Conservation (phyloP, 176 grass and related monocot genomes). For the Panicum miliaceum region DNA sequence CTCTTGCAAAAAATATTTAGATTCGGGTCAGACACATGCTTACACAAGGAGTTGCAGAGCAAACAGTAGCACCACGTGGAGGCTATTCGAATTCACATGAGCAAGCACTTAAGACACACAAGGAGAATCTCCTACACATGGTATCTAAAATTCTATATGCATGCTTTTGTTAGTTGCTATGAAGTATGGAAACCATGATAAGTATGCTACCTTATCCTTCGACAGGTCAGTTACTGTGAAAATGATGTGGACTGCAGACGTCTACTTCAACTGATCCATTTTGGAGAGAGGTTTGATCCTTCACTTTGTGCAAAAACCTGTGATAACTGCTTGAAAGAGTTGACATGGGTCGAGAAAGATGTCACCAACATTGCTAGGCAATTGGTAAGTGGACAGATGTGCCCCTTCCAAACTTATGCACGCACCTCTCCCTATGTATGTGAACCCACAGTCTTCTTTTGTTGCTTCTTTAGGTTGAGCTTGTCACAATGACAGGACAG, state of each 20-base stretch:
- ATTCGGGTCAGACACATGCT: slow-evolving; percentile 88
- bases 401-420: background rate
- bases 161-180: background rate
- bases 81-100: slow-evolving; percentile 29
- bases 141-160: slow-evolving; percentile 56
- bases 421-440: background rate
- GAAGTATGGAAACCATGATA: background rate
- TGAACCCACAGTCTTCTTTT: slow-evolving; percentile 4
- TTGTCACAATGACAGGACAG: slow-evolving; percentile 51
- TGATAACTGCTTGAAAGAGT: slow-evolving; percentile 90
- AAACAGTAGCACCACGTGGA: slow-evolving; percentile 44
- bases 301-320: slow-evolving; percentile 71
- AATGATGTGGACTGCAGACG: slow-evolving; percentile 91
- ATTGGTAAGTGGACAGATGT: slow-evolving; percentile 56
- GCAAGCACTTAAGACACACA: slow-evolving; percentile 69
- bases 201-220: background rate
- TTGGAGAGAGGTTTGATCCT: slow-evolving; percentile 88
- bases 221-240: slow-evolving; percentile 92
- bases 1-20: background rate
- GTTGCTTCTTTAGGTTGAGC: slow-evolving; percentile 65
- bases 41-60: slow-evolving; percentile 81
- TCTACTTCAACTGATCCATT: slow-evolving; percentile 84
- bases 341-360: slow-evolving; percentile 78
- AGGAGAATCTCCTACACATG: slow-evolving; percentile 91
- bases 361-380: slow-evolving; percentile 76